Percentiles rank a stretch among this genome's conserved stretches.
Conservation (phyloP, 2,329 filamentous ascomycete species). For the Stagonosporopsis rhizophila region DNA sequence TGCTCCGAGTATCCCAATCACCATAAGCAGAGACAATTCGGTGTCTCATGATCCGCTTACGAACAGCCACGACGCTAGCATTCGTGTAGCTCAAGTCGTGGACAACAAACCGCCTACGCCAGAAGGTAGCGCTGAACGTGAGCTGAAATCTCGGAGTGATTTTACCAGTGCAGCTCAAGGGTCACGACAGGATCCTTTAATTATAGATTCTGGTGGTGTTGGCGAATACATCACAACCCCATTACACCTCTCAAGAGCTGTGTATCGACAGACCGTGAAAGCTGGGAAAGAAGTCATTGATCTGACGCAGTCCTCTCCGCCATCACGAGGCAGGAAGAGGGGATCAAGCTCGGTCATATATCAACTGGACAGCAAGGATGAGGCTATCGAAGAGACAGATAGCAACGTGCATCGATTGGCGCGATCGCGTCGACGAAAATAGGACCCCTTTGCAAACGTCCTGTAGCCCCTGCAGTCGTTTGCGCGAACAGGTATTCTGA, state of each 20-base stretch:
- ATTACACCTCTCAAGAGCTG: too few relatives aligned
- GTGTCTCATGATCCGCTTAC: not conserved
- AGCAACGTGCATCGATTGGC: not conserved
- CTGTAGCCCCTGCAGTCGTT: not conserved
- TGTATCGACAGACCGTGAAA: not conserved
- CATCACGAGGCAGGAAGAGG: not conserved
- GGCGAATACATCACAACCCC: not conserved
- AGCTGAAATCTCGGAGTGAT: not conserved
- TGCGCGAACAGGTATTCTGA: not conserved
- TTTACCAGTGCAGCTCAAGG: not conserved
- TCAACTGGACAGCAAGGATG: not conserved
- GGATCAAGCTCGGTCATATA: not conserved
- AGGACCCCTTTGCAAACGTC: not conserved
- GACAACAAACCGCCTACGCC: not conserved
- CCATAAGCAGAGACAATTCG: not conserved
- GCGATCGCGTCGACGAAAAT: not conserved
- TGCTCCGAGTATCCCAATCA: not conserved
- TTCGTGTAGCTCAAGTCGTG: not conserved
- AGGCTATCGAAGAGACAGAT: not conserved
- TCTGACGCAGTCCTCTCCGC: not conserved
- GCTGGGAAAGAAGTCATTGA: not conserved
- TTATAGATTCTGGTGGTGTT: not conserved
- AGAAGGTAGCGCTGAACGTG: conserved; percentile 1
- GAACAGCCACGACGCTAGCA: not conserved
- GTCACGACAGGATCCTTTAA: not conserved